Evolutionary conservation across 2,329 filamentous ascomycete genomes (phyloP), one percentile per base, ranked within the genome.

Genomic region (Exophiala mesophila): DNA sequence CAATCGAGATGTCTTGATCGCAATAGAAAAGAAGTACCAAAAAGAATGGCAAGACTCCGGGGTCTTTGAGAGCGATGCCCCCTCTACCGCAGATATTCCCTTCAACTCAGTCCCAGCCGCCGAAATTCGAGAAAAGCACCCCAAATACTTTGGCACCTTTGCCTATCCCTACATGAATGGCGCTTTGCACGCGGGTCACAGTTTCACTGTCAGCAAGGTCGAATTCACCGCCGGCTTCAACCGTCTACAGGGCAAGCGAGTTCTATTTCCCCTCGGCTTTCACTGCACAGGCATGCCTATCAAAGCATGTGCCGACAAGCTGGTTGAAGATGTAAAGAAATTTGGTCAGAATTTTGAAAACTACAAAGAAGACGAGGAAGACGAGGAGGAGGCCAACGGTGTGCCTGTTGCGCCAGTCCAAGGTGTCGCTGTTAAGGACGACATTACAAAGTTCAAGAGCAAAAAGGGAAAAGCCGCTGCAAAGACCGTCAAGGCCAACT

Each of bases 271-370:
- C 44, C 83, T 92, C 60, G 92, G 90, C 21, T 98, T 88, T 71
- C 92, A 98, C 73, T 88, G 85, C 69, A 97, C 90, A 0, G 92
- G 92, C 57, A 94, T 98, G 83, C 88, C 89, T 33, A 98, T 98
- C 73, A 96, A 96, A 69, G 89, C 92, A 4, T 94, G 87, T 59
- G 88, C 92, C 41, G 90, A 98, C 72, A 97, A 97, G 73, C 78
- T 98, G 33, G 80, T 83, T 45, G 81, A 87, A 50, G 92, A 98
- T 68, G 83, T 97, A 43, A 80, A 86, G 66, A 73, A 84, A 69
- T 98, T 97, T 59, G 92, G 92, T 16, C 70, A 83, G 61, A 81
- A 88, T 59, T 97, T 97, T 51, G 83, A 89, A 59, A 72, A 76
- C 34, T 94, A 88, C 65, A 73, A 77, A 40, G 77, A 80, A 41